A percentile compares a stretch with the other conserved stretches of the same genome.
Conservation (phyloP, 2,329 filamentous ascomycete species). For the Phoma sp. region DNA sequence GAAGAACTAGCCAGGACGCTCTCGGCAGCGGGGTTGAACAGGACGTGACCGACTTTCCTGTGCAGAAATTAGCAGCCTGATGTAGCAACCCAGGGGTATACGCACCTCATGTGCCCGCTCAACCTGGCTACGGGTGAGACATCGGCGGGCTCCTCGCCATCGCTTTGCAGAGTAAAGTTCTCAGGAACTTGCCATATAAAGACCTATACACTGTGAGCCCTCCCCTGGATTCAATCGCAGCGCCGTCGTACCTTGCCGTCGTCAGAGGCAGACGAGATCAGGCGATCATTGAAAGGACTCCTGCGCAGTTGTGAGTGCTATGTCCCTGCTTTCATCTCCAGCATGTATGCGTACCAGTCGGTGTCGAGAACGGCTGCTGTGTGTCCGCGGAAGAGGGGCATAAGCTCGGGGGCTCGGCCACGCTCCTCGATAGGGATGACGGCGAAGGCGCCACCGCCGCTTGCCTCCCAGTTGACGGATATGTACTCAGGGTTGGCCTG, state of each 20-base stretch:
- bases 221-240: neutral
- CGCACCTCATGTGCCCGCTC: conserved; percentile 82
- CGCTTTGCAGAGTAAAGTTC: conserved; percentile 82
- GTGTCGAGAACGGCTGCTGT: conserved; percentile 96
- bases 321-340: neutral
- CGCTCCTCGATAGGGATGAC: conserved; percentile 90
- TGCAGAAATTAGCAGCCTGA: conserved; percentile 23
- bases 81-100: neutral
- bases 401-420: conserved; percentile 88
- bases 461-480: conserved; percentile 97
- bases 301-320: conserved; percentile 55
- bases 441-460: conserved; percentile 94
- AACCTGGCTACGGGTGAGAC: conserved; percentile 83
- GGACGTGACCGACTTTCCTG: conserved; percentile 96
- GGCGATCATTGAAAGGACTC: conserved; percentile 94
- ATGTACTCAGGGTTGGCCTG: conserved; percentile 96
- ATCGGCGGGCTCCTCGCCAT: conserved; percentile 82
- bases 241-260: conserved; percentile 75
- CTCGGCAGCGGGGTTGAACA: conserved; percentile 96
- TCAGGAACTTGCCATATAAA: conserved; percentile 96
- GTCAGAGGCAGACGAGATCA: conserved; percentile 93
- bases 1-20: conserved; percentile 95
- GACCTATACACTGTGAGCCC: conserved; percentile 58
- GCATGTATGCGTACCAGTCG: conserved; percentile 72
- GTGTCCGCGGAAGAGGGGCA: conserved; percentile 95